A percentile compares a stretch with the other conserved stretches of the same genome.
Conservation (phyloP, 1,284 basidiomycete genomes). For the Ganoderma multipileum region DNA sequence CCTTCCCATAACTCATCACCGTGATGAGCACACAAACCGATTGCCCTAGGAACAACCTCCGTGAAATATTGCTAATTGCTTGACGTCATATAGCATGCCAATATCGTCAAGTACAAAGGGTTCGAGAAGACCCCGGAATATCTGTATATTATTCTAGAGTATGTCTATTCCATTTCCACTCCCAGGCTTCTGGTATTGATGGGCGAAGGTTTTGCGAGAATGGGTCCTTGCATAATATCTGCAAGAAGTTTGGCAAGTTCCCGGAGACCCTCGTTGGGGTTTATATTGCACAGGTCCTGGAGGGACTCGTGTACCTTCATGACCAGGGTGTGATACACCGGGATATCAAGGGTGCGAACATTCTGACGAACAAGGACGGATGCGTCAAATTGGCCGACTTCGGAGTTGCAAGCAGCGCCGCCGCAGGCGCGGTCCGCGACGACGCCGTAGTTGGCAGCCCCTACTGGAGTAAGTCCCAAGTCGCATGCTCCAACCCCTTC, state of each 20-base stretch:
- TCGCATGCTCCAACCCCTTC: slow-evolving; percentile 12
- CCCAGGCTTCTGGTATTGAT: slow-evolving; percentile 9
- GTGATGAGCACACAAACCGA: too few species aligned
- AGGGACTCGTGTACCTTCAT: slow-evolving; percentile 93
- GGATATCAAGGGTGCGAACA: slow-evolving; percentile 99
- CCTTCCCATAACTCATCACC: background rate
- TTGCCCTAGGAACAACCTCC: background rate
- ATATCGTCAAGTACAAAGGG: slow-evolving; percentile 99
- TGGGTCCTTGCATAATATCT: slow-evolving; percentile 93
- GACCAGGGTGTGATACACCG: slow-evolving; percentile 98
- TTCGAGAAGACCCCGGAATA: slow-evolving; percentile 95
- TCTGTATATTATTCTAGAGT: slow-evolving; percentile 97
- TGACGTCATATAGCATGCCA: slow-evolving; percentile 66
- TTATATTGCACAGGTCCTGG: slow-evolving; percentile 93
- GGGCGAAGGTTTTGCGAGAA: slow-evolving; percentile 91
- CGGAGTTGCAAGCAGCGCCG: slow-evolving; percentile 83
- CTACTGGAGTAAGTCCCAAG: slow-evolving; percentile 85
- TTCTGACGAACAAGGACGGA: slow-evolving; percentile 98
- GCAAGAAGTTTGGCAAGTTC: slow-evolving; percentile 98
- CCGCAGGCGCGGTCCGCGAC: slow-evolving; percentile 76
- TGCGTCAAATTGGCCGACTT: slow-evolving; percentile 95
- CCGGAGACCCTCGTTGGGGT: slow-evolving; percentile 96
- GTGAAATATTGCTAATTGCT: slow-evolving; percentile 4
- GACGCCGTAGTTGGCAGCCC: slow-evolving; percentile 95
- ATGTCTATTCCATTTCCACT: slow-evolving; percentile 10